A percentile compares a stretch with the other conserved stretches of the same genome.
These are phyloP conservation scores for Chaetomium globosum DNA, from an alignment of 2,329 filamentous ascomycete genomes.

Conservation along the genomic window DNA sequence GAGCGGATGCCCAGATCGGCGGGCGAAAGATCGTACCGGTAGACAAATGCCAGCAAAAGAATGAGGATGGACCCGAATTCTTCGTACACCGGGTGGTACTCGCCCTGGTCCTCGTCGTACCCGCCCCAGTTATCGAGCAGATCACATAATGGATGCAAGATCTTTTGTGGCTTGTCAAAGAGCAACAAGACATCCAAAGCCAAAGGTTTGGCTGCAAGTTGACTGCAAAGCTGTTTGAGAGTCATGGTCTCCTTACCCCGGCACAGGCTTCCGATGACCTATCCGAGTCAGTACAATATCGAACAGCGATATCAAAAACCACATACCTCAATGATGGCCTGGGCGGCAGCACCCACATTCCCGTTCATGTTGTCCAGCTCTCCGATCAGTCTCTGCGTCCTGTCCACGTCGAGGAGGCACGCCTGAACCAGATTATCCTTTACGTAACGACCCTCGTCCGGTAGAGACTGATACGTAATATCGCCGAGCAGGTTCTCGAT, in stretches of 20 bases:
- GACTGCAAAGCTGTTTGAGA: conserved; percentile 72
- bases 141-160: conserved; percentile 73
- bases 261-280: conserved; percentile 71
- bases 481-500: conserved; percentile 82
- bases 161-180: conserved; percentile 69
- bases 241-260: conserved; percentile 76
- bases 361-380: conserved; percentile 90
- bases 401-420: conserved; percentile 74
- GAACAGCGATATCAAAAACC: not conserved
- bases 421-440: conserved; percentile 79
- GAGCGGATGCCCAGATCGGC: conserved; percentile 65
- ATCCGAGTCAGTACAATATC: not conserved
- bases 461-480: conserved; percentile 76
- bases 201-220: conserved; percentile 71
- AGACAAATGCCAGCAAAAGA: conserved; percentile 71
- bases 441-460: conserved; percentile 71
- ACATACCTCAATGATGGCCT: conserved; percentile 71
- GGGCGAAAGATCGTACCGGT: conserved; percentile 69
- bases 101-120: conserved; percentile 80
- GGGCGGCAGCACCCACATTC: conserved; percentile 82
- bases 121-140: conserved; percentile 73
- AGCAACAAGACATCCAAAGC: conserved; percentile 75
- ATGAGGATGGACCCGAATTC: conserved; percentile 80
- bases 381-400: conserved; percentile 73
- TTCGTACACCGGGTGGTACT: conserved; percentile 84